A percentile compares a stretch with the other conserved stretches of the same genome.
phyloP scores from a whole-genome alignment of 306 rosid species.

The Cicer bijugum region DNA sequence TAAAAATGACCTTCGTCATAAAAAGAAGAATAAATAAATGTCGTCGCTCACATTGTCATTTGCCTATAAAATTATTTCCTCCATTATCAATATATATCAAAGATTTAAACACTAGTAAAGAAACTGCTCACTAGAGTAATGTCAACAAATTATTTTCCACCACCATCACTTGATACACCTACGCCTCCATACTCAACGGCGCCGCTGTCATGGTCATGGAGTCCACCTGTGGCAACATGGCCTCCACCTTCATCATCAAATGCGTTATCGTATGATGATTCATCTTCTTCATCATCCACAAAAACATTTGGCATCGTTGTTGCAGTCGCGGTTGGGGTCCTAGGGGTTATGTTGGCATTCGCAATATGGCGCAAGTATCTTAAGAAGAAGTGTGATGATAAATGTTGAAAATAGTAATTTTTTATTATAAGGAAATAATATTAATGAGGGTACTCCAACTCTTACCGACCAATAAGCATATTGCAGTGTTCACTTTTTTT shows the following conservation, averaged over 20 bases:
- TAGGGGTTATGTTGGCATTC: constrained; percentile 6
- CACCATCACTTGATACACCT: constrained; percentile 8
- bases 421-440: no score
- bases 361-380: constrained; percentile 41
- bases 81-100: background rate
- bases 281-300: constrained; percentile 5
- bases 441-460: no score
- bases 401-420: background rate
- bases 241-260: constrained; percentile 28
- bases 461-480: no score
- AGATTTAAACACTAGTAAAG: background rate
- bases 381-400: constrained; percentile 3
- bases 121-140: background rate
- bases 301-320: constrained; percentile 34
- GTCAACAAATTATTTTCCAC: constrained; percentile 11
- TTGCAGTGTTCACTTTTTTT: no score
- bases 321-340: constrained; percentile 40
- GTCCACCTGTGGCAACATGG: constrained; percentile 7
- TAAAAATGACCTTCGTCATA: background rate
- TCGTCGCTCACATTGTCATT: background rate
- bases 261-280: background rate
- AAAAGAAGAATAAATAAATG: background rate
- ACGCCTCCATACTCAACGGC: background rate
- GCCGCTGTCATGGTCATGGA: background rate
- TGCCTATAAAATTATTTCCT: background rate